Base-by-base conservation (phyloP, 2,329 filamentous ascomycete species). In the Sclerotinia spermophila region DNA sequence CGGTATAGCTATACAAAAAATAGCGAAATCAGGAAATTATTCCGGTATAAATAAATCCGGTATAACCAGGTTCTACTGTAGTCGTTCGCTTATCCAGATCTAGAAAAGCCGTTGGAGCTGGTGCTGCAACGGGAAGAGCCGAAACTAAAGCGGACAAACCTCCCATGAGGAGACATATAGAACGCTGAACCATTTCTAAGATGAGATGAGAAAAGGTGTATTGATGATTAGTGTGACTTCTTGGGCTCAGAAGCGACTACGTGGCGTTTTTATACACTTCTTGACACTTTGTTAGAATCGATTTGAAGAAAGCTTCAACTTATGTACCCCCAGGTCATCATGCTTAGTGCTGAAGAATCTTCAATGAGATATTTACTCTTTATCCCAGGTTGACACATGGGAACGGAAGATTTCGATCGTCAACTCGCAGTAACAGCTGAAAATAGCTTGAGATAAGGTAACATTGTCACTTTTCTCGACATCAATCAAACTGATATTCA, bases 61-160 rank as follows among this genome's bases (percentile, higher is more conserved):
- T n/a, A n/a, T n/a, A n/a, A n/a, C n/a, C n/a, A n/a, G n/a, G n/a
- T n/a, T n/a, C n/a, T n/a, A n/a, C n/a, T n/a, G n/a, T n/a, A n/a
- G 73, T 74, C 27, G 73, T 73, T 67, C 75, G 48, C 70, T 77
- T 74, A 19, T 30, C 42, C 33, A 72, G 53, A 56, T 64, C 24
- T 60, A 48, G 38, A 69, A 65, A 48, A 30, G 65, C n/a, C 4
- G 55, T 67, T 58, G 62, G 61, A 27, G 24, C 51, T 38, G 61
- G 61, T 33, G 30, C 33, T 21, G n/a, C 65, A n/a, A 40, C 60
- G 44, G 68, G 68, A 40, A 55, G 48, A 58, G 60, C 68, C 40
- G 35, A 51, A 24, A 35, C 61, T n/a, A 70, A 58, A 45, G 68
- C 61, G 58, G 67, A 69, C 5, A 65, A 21, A 11, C 15, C 66